A percentile compares a stretch with the other conserved stretches of the same genome.
phyloP scores from a whole-genome alignment of 23 red algal species.

The Gracilaria vermiculophylla region DNA sequence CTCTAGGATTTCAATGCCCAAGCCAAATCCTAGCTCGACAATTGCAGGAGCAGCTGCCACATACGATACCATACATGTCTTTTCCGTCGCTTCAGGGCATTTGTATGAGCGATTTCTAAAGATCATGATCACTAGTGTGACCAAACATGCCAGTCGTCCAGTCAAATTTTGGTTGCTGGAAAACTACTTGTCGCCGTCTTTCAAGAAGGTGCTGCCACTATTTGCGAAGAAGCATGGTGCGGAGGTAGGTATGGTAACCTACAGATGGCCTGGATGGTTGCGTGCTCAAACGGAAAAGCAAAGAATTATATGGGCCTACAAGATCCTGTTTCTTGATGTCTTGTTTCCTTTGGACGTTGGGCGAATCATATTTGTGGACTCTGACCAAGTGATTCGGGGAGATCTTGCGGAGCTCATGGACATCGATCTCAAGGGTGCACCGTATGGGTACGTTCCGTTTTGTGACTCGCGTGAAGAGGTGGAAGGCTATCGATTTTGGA shows the following conservation, averaged over 20 bases:
- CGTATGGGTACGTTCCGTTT: constrained; percentile 97
- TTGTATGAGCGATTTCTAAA: constrained; percentile 95
- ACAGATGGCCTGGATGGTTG: constrained; percentile 94
- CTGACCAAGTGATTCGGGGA: constrained; percentile 94
- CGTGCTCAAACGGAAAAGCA: constrained; percentile 93
- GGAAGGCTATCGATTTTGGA: constrained; percentile 96
- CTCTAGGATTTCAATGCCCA: not conserved
- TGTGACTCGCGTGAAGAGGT: constrained; percentile 90
- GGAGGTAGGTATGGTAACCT: constrained; percentile 89
- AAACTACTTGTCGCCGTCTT: constrained; percentile 95
- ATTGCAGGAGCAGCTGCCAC: not conserved
- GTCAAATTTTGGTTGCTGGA: constrained; percentile 97
- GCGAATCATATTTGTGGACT: constrained; percentile 96
- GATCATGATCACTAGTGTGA: constrained; percentile 96
- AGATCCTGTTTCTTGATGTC: constrained; percentile 98
- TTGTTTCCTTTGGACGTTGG: constrained; percentile 82
- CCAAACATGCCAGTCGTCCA: constrained; percentile 54
- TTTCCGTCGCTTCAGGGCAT: constrained; percentile 96
- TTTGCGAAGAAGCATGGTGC: constrained; percentile 76
- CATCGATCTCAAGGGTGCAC: constrained; percentile 76
- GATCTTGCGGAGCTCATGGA: constrained; percentile 91
- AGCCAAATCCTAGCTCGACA: not conserved
- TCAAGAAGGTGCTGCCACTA: constrained; percentile 80
- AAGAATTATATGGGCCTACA: constrained; percentile 98
- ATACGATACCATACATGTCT: constrained; percentile 76